These are phyloP conservation scores for Aspergillus nomiae DNA, from an alignment of 2,329 filamentous ascomycete species.

Conservation along the genomic window DNA sequence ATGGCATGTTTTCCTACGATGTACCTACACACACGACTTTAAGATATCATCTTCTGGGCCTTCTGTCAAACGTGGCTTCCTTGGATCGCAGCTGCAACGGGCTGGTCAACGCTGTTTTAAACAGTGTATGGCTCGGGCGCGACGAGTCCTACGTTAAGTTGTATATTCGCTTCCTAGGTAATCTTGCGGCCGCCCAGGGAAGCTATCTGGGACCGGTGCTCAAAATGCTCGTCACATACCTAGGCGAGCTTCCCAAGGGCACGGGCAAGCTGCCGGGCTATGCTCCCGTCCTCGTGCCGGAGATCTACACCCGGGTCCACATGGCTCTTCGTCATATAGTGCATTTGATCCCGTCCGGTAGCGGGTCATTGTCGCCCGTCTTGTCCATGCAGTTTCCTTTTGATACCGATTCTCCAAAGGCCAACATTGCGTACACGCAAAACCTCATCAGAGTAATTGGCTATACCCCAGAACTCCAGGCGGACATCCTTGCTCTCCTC, in stretches of 20 bases:
- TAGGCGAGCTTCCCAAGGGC: constrained; percentile 63
- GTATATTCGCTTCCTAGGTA: constrained; percentile 59
- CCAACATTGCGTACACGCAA: constrained; percentile 84
- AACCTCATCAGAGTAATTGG: constrained; percentile 77
- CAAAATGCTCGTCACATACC: constrained; percentile 77
- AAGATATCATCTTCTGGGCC: constrained; percentile 61
- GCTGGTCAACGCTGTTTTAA: constrained; percentile 59
- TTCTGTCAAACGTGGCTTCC: constrained; percentile 57
- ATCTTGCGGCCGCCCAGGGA: constrained; percentile 78
- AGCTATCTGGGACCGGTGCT: constrained; percentile 74
- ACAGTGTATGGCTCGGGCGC: constrained; percentile 63
- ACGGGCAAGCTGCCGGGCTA: constrained; percentile 57
- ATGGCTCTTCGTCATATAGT: constrained; percentile 74
- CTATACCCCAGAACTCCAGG: constrained; percentile 76
- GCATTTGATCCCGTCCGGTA: constrained; percentile 77
- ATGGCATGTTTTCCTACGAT: constrained; percentile 39
- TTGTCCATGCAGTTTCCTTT: constrained; percentile 73
- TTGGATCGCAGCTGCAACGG: constrained; percentile 60
- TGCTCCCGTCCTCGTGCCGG: constrained; percentile 60
- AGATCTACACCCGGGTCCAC: constrained; percentile 74
- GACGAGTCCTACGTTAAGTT: constrained; percentile 61
- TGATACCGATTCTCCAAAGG: constrained; percentile 71
- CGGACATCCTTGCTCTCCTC: constrained; percentile 79
- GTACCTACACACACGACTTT: constrained; percentile 55
- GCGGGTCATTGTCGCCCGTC: constrained; percentile 67